Evolutionary conservation across 2,329 filamentous ascomycete genomes (phyloP).

Genomic region (Fusarium duplospermum): DNA sequence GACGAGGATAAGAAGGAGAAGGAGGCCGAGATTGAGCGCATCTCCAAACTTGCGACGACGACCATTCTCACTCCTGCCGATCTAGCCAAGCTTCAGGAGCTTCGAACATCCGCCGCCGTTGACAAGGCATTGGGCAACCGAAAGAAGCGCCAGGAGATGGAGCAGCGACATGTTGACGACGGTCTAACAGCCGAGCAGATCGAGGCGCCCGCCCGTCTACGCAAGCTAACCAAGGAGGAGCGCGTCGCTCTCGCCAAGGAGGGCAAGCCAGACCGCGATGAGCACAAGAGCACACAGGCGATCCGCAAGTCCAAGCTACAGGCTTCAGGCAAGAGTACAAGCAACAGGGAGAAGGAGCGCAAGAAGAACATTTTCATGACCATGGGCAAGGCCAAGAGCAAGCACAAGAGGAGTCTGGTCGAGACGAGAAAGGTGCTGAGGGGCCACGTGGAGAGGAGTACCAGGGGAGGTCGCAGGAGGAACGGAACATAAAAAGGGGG

Average conservation of each 20-base stretch:
- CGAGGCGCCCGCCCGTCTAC: constrained; percentile 83
- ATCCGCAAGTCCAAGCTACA: constrained; percentile 89
- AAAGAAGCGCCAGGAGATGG: constrained; percentile 58
- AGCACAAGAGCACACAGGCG: constrained; percentile 89
- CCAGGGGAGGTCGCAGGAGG: constrained; percentile 83
- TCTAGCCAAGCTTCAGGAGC: constrained; percentile 91
- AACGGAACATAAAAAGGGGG: constrained; percentile 62
- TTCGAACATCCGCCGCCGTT: constrained; percentile 79
- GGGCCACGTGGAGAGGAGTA: constrained; percentile 84
- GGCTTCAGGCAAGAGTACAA: constrained; percentile 91
- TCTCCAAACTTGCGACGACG: constrained; percentile 86
- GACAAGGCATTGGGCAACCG: constrained; percentile 68
- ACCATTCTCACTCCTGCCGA: constrained; percentile 96
- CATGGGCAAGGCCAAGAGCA: constrained; percentile 92
- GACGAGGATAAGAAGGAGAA: constrained; percentile 58
- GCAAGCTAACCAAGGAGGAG: constrained; percentile 91
- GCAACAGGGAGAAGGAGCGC: constrained; percentile 95
- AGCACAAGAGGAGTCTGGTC: constrained; percentile 93
- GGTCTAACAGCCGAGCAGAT: constrained; percentile 92
- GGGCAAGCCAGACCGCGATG: constrained; percentile 79
- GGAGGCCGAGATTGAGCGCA: constrained; percentile 60
- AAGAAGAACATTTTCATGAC: constrained; percentile 99
- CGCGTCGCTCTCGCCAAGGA: constrained; percentile 85
- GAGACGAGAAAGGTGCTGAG: constrained; percentile 85
- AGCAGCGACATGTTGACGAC: constrained; percentile 81